phyloP scores from a whole-genome alignment of 1,139 yeast species.

The Meyerozyma athensensis region DNA sequence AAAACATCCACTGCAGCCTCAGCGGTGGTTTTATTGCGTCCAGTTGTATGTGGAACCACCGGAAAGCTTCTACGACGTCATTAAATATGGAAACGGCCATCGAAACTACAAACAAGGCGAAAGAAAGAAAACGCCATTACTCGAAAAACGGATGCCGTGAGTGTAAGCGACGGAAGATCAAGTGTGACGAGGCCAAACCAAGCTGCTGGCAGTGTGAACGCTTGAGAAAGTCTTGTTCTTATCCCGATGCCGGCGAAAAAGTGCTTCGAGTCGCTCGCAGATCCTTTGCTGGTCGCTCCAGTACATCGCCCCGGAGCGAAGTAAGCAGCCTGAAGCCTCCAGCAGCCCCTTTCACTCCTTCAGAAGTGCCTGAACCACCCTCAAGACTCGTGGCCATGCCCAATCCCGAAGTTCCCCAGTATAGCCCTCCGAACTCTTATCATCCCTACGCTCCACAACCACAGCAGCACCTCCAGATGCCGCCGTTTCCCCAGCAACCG shows the following conservation, averaged over 20 bases:
- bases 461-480: too few relatives aligned
- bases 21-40: too few relatives aligned
- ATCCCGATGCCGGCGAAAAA: conserved; percentile 30
- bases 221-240: conserved; percentile 29
- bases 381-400: conserved; percentile 2
- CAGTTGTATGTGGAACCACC: too few relatives aligned
- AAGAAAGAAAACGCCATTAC: conserved; percentile 16
- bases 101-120: background rate
- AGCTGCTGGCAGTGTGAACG: conserved; percentile 44
- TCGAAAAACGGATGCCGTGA: conserved; percentile 38
- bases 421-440: too few relatives aligned
- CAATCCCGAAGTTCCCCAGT: too few relatives aligned
- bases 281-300: background rate
- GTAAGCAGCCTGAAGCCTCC: background rate
- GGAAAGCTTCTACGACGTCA: too few relatives aligned
- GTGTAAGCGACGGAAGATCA: conserved; percentile 38
- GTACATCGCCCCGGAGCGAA: background rate
- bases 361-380: conserved; percentile 7
- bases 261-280: conserved; percentile 24
- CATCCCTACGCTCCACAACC: too few relatives aligned
- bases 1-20: too few relatives aligned
- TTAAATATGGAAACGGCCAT: too few relatives aligned
- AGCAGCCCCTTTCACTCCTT: conserved; percentile 3
- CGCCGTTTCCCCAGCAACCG: too few relatives aligned
- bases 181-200: conserved; percentile 60